phyloP scores from a whole-genome alignment of 352 stramenopile species.

The Phytophthora citricola region DNA sequence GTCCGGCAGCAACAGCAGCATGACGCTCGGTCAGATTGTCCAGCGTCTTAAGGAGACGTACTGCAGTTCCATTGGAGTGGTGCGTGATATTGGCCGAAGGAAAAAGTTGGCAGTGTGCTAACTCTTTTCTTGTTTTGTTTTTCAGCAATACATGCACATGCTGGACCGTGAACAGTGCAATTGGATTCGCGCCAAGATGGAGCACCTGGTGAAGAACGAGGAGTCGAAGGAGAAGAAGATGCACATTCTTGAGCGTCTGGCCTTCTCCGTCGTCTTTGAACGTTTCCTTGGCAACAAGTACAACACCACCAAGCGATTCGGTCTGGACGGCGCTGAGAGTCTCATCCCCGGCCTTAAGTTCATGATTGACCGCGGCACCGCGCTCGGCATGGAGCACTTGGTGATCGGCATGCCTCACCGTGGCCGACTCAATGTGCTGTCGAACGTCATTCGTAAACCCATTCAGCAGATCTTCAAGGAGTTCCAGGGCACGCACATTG shows the following conservation, averaged over 20 bases:
- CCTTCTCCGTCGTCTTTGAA: constrained; percentile 99
- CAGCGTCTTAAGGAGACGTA: constrained; percentile 96
- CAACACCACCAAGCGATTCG: constrained; percentile 99
- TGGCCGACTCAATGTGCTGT: constrained; percentile 97
- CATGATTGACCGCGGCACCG: constrained; percentile 95
- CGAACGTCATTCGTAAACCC: constrained; percentile 98
- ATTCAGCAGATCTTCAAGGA: constrained; percentile 98
- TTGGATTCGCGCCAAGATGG: constrained; percentile 95
- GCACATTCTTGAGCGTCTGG: constrained; percentile 97
- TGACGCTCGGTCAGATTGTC: constrained; percentile 96
- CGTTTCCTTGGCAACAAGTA: constrained; percentile 98
- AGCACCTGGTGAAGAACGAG: constrained; percentile 73
- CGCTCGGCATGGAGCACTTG: constrained; percentile 96
- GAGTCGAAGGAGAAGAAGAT: constrained; percentile 94
- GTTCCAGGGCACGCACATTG: constrained; percentile 96
- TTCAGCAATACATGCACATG: constrained; percentile 99
- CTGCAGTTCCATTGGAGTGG: constrained; percentile 96
- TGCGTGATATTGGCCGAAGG: constrained; percentile 31
- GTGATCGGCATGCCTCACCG: constrained; percentile 99
- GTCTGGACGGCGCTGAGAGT: constrained; percentile 96
- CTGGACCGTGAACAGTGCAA: constrained; percentile 96
- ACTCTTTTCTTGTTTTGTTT: constrained; percentile 8
- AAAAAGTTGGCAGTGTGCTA: neutral
- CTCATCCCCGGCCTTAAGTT: constrained; percentile 96
- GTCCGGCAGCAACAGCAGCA: constrained; percentile 62